Evolutionary conservation across 139 green algal genomes (phyloP).

Genomic region (Picochlorum sp.): DNA sequence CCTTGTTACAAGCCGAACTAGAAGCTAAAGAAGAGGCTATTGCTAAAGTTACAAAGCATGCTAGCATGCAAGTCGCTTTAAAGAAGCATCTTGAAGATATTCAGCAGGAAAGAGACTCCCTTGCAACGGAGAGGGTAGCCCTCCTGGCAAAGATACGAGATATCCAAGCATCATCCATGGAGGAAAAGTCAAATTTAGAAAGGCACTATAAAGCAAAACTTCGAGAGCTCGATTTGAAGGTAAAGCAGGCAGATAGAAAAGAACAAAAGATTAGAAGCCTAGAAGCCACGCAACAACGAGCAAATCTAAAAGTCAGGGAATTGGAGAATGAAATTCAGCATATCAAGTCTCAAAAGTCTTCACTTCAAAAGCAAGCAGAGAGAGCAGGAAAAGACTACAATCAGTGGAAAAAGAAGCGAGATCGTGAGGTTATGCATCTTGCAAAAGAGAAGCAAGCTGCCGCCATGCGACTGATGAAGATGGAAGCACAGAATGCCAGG

Average conservation of each 20-base stretch:
- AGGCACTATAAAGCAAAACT: slow-evolving; percentile 41
- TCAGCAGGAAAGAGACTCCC: slow-evolving; percentile 10
- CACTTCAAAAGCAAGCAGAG: slow-evolving; percentile 40
- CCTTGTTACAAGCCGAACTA: slow-evolving; percentile 19
- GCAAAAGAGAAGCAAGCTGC: slow-evolving; percentile 29
- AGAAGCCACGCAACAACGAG: slow-evolving; percentile 29
- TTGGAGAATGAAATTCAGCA: slow-evolving; percentile 62
- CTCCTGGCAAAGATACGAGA: slow-evolving; percentile 45
- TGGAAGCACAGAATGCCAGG: slow-evolving; percentile 56
- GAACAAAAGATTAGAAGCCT: slow-evolving; percentile 18
- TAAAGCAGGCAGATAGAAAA: slow-evolving; percentile 34
- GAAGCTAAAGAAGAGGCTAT: slow-evolving; percentile 23
- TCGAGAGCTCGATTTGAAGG: slow-evolving; percentile 37
- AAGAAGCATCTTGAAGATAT: slow-evolving; percentile 21
- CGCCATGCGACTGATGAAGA: slow-evolving; percentile 43
- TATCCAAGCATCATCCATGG: slow-evolving; percentile 31
- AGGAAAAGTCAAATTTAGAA: slow-evolving; percentile 52
- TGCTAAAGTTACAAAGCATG: slow-evolving; percentile 16
- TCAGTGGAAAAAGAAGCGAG: slow-evolving; percentile 32
- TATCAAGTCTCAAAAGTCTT: slow-evolving; percentile 71
- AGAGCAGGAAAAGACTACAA: slow-evolving; percentile 32
- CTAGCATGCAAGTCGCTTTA: slow-evolving; percentile 21
- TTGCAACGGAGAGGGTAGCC: slow-evolving; percentile 20
- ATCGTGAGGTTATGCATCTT: slow-evolving; percentile 60
- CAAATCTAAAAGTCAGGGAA: slow-evolving; percentile 28